Base-by-base conservation (phyloP, 176 grass and related monocot species). In the Bothriochloa decipiens region DNA sequence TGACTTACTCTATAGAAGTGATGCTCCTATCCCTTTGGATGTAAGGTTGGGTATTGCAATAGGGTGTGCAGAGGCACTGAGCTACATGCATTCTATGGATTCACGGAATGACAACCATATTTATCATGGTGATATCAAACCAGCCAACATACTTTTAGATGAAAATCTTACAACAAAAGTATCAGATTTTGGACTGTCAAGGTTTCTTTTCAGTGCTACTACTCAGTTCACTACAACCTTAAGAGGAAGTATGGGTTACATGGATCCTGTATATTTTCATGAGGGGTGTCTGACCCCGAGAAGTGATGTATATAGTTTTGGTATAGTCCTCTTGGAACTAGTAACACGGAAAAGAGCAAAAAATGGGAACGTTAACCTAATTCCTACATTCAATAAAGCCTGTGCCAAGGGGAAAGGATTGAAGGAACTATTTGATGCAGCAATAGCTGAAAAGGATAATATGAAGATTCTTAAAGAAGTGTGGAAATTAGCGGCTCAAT, bases 231-330 rank as follows among this genome's bases (percentile, higher is more conserved):
- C 82, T 18, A 65, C 41, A 3, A 84, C 11, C 17, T 32, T 84
- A 17, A 84, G 52, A 50, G 82, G 82, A 23, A 84, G 57, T 52
- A 26, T 75, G 33, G 70, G 70, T 52, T 75, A 84, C 42, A 75
- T 65, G 70, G 82, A 84, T 37, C 71, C 82, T 52, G 63, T 84
- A 39, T 84, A 65, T 39, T 49, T 75, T 52, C 82, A 75, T 37
- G 58, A 75, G 42, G 82, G 82, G 4, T 47, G 71, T 12, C 57
- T 84, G 25, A 75, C 82, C 1, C 70, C 60, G 1, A 84, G 43
- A 63, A 84, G 82, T 17, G 71, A 84, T 52, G 60, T 75, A 14
- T 84, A 84, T 25, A 84, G 82, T 52, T 84, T 84, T 52, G 82
- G 71, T 20, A 13, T 84, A 17, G 60, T 84, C 23, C 42, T 84